A percentile compares a stretch with the other conserved stretches of the same genome.
phyloP scores from a whole-genome alignment of 805 yeast species.

The Lachancea fermentati region DNA sequence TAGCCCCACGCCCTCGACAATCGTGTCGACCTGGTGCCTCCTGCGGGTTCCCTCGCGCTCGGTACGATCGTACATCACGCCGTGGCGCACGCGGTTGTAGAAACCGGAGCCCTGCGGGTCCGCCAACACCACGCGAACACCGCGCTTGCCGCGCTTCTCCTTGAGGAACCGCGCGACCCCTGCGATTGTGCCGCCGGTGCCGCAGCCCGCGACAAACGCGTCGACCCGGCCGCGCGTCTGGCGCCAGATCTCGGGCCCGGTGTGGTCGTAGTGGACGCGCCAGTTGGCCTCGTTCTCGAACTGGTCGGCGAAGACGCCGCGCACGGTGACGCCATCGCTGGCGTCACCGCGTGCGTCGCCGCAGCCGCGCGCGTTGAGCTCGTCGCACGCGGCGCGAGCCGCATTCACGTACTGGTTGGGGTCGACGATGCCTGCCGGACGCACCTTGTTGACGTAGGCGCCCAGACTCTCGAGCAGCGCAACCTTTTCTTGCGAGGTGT shows the following conservation, averaged over 20 bases:
- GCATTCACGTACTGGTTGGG: constrained; percentile 88
- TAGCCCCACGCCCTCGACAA: constrained; percentile 90
- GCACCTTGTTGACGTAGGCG: constrained; percentile 76
- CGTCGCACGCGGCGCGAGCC: constrained; percentile 64
- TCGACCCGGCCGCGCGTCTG: constrained; percentile 67
- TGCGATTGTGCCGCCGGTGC: constrained; percentile 96
- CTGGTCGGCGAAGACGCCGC: constrained; percentile 88
- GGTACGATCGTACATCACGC: constrained; percentile 87
- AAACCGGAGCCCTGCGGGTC: constrained; percentile 97
- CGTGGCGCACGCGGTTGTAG: constrained; percentile 74
- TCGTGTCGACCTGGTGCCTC: constrained; percentile 93
- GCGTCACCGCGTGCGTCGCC: neutral
- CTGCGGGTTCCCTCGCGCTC: constrained; percentile 92
- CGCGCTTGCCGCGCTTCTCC: constrained; percentile 34
- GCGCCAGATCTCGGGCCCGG: constrained; percentile 88
- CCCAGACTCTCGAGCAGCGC: constrained; percentile 68
- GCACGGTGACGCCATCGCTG: constrained; percentile 30
- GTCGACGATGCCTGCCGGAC: constrained; percentile 94
- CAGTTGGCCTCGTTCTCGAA: constrained; percentile 92
- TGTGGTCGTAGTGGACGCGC: constrained; percentile 71
- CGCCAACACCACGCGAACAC: constrained; percentile 60
- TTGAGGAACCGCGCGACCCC: constrained; percentile 80
- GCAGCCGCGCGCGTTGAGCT: constrained; percentile 34
- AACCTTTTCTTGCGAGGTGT: constrained; percentile 80
- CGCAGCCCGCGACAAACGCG: constrained; percentile 84